Conservation (phyloP, 306 rosid genomes). For the Begonia fuchsioides region DNA sequence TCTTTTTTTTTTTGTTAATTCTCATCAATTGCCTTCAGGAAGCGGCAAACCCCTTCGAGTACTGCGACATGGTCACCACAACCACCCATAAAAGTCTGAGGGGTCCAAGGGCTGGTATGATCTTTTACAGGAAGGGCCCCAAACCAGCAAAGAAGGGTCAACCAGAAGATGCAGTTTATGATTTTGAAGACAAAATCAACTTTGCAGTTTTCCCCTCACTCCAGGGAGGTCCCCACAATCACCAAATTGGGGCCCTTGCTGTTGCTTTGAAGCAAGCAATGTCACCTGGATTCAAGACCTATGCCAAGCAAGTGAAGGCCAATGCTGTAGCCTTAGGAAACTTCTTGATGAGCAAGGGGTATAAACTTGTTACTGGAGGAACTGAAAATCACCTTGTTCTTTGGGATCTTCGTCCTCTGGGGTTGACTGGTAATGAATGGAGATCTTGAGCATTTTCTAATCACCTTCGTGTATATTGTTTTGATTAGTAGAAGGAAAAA, state of each 20-base stretch:
- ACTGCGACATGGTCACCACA: constrained; percentile 80
- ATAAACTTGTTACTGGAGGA: constrained; percentile 89
- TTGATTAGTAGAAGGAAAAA: no score
- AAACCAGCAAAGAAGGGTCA: constrained; percentile 95
- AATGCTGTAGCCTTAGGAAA: constrained; percentile 82
- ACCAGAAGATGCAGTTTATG: constrained; percentile 71
- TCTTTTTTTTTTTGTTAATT: neutral
- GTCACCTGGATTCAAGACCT: constrained; percentile 64
- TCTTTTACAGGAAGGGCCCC: constrained; percentile 83
- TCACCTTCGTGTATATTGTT: neutral
- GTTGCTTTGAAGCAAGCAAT: constrained; percentile 77
- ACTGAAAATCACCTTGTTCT: constrained; percentile 94
- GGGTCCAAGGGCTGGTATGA: constrained; percentile 97
- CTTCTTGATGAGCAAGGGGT: constrained; percentile 63
- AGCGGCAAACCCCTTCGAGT: constrained; percentile 72
- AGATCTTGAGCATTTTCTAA: neutral
- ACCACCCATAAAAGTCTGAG: constrained; percentile 93
- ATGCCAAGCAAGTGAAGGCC: constrained; percentile 92
- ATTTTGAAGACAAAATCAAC: constrained; percentile 85
- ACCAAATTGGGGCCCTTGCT: constrained; percentile 92
- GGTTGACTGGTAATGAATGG: constrained; percentile 66
- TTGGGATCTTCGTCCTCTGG: constrained; percentile 98
- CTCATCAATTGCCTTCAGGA: constrained; percentile 27
- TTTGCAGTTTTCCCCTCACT: constrained; percentile 90
- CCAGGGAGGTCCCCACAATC: constrained; percentile 98